Percentiles rank a stretch among this genome's conserved stretches.
Conservation (phyloP, 768 basidiomycete species). For the Pisolithus albus region DNA sequence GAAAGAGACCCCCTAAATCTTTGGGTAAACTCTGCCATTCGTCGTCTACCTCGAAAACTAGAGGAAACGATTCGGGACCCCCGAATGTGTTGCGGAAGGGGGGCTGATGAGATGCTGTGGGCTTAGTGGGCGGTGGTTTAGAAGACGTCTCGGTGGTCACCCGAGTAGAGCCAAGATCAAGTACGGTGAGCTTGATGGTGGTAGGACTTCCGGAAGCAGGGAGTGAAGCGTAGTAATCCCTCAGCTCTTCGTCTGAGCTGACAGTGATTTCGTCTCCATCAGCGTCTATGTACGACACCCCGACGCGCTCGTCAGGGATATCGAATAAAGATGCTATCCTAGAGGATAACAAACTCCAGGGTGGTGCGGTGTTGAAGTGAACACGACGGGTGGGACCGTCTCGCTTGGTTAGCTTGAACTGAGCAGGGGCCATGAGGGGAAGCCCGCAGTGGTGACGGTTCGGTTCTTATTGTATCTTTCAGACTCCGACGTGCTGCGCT, state of each 20-base stretch:
- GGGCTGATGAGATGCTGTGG: constrained; percentile 21
- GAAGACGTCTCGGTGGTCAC: constrained; percentile 27
- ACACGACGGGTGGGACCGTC: constrained; percentile 56
- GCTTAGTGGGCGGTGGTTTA: constrained; percentile 26
- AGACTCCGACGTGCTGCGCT: constrained; percentile 40
- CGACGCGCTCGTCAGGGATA: constrained; percentile 53
- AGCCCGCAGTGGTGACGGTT: background rate
- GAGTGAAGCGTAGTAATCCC: constrained; percentile 52
- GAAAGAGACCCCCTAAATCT: constrained; percentile 36
- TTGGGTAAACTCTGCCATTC: constrained; percentile 59
- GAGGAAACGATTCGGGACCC: constrained; percentile 37
- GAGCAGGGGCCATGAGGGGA: constrained; percentile 33
- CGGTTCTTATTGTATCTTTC: constrained; percentile 23
- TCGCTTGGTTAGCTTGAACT: constrained; percentile 60
- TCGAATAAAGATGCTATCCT: constrained; percentile 48
- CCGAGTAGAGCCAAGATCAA: constrained; percentile 43
- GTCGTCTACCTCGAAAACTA: constrained; percentile 44
- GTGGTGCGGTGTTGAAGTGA: constrained; percentile 43
- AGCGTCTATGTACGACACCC: constrained; percentile 62
- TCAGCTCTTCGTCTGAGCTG: constrained; percentile 70
- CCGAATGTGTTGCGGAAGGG: constrained; percentile 58
- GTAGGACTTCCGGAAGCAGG: constrained; percentile 15
- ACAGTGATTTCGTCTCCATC: constrained; percentile 76
- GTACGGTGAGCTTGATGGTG: constrained; percentile 57
- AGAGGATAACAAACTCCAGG: constrained; percentile 50